Conservation (phyloP, 345 rosid genomes). For the Stellera chamaejasme region DNA sequence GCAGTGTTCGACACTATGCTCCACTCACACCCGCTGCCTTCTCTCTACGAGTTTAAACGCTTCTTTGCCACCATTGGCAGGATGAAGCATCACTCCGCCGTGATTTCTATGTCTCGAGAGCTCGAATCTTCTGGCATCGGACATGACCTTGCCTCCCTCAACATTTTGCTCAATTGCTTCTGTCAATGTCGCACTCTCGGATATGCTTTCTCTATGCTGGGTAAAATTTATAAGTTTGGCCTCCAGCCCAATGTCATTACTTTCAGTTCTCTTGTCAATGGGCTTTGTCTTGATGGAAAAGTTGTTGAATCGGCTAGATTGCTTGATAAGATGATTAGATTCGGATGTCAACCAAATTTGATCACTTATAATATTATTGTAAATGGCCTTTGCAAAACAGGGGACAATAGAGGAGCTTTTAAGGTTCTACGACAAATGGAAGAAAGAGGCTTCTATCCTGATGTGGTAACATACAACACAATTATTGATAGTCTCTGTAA, state of each 20-base stretch:
- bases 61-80: constrained; percentile 5
- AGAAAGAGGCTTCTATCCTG: too few species aligned
- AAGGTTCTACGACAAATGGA: not conserved
- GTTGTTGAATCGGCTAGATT: not conserved
- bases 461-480: not conserved
- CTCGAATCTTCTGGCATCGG: constrained; percentile 7
- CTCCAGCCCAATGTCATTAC: not conserved
- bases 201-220: not conserved
- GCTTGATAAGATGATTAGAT: not conserved
- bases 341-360: not conserved
- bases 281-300: too few species aligned
- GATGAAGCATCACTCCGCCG: constrained; percentile 7
- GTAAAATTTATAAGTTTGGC: not conserved
- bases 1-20: constrained; percentile 7
- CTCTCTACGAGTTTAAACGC: constrained; percentile 1
- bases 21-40: not conserved
- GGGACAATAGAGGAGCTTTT: not conserved
- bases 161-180: not conserved
- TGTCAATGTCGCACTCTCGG: not conserved
- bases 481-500: too few species aligned
- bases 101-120: not conserved
- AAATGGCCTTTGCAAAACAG: not conserved
- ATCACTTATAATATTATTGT: not conserved
- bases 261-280: too few species aligned
- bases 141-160: not conserved